Conservation (phyloP, 2,329 filamentous ascomycete species). For the Verruconis gallopava region DNA sequence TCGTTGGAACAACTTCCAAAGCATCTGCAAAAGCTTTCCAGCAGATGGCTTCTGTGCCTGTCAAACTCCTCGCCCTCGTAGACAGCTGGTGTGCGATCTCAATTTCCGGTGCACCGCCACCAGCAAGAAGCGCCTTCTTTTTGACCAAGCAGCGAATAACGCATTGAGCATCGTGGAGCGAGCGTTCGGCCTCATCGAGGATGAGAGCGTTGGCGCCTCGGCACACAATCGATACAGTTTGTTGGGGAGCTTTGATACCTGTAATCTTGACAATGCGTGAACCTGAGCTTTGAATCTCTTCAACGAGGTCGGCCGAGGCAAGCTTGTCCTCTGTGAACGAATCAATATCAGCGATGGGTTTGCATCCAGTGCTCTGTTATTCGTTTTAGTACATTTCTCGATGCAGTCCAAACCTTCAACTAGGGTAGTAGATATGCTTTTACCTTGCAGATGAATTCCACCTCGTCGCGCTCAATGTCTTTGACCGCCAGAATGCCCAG, state of each 20-base stretch:
- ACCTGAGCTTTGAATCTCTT: constrained; percentile 78
- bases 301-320: constrained; percentile 81
- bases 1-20: constrained; percentile 93
- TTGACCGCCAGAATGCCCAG: constrained; percentile 92
- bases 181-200: constrained; percentile 92
- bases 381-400: too few relatives aligned
- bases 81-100: constrained; percentile 83
- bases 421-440: constrained; percentile 12
- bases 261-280: constrained; percentile 91
- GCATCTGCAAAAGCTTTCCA: constrained; percentile 98
- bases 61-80: constrained; percentile 67
- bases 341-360: constrained; percentile 95
- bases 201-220: constrained; percentile 90
- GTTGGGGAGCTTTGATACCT: constrained; percentile 67
- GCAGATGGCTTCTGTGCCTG: constrained; percentile 91
- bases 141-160: constrained; percentile 96
- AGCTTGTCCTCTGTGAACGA: constrained; percentile 98
- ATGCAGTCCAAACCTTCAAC: too few relatives aligned
- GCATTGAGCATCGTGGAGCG: constrained; percentile 91
- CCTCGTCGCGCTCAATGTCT: constrained; percentile 96
- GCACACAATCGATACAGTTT: constrained; percentile 89
- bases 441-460: constrained; percentile 94
- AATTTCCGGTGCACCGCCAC: constrained; percentile 91
- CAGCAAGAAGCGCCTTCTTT: constrained; percentile 97
- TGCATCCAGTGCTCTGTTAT: constrained; percentile 72